A percentile compares a stretch with the other conserved stretches of the same genome.
These are phyloP conservation scores for Kwoniella sp. DNA, from an alignment of 768 basidiomycete species.

Conservation along the genomic window DNA sequence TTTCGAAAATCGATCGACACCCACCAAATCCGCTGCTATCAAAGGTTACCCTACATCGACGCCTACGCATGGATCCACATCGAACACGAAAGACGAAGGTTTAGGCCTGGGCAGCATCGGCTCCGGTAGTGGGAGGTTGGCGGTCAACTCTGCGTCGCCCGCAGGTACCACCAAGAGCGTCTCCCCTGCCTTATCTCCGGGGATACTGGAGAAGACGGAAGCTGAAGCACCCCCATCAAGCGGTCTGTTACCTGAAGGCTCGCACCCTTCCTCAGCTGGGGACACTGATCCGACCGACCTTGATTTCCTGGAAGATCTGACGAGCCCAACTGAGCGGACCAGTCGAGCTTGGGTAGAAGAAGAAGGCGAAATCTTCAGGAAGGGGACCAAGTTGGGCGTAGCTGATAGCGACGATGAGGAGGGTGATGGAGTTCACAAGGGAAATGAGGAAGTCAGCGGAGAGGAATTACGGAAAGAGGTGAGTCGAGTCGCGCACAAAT, in stretches of 20 bases:
- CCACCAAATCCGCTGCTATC: conserved; percentile 6
- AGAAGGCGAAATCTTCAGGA: conserved; percentile 94
- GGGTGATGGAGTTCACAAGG: conserved; percentile 61
- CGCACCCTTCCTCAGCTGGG: not conserved
- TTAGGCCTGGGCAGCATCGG: not conserved
- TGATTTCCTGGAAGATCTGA: conserved; percentile 21
- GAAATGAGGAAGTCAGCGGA: conserved; percentile 65
- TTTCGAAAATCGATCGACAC: conserved; percentile 12
- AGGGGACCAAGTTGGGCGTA: conserved; percentile 70
- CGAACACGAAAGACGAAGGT: no score
- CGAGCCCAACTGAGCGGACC: conserved; percentile 36
- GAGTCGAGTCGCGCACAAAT: no score
- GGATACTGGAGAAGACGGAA: conserved; percentile 9
- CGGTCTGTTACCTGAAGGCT: conserved; percentile 5
- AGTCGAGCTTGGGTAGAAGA: conserved; percentile 76
- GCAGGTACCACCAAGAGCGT: not conserved
- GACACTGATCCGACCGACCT: not conserved
- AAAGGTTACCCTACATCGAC: not conserved
- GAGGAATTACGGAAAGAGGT: conserved; percentile 74
- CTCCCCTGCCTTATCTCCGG: not conserved
- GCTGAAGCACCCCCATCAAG: conserved; percentile 10
- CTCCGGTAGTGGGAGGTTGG: no score
- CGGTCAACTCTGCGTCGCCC: no score
- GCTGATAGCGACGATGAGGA: conserved; percentile 68
- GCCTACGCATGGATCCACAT: not conserved